A percentile compares a stretch with the other conserved stretches of the same genome.
phyloP scores from a whole-genome alignment of 371 early-diverging fungal genomes.

The Mortierella sp. region DNA sequence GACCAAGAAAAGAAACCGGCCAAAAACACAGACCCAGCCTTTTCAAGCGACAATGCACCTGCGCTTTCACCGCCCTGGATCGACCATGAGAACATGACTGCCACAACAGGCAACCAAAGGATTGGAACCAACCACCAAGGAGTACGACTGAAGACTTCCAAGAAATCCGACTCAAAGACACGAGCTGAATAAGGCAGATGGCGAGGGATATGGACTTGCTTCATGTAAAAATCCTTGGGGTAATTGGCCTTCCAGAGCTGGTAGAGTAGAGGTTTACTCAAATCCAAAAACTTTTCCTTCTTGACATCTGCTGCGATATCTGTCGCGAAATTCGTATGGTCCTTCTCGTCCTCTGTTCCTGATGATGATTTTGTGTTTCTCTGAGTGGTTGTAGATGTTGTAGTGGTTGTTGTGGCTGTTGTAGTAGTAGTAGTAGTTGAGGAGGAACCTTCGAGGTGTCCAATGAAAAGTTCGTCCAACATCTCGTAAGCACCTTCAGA shows the following conservation, averaged over 20 bases:
- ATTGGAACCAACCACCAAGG: constrained; percentile 95
- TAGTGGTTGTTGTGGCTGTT: background rate
- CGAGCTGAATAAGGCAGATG: constrained; percentile 83
- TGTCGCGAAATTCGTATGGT: constrained; percentile 56
- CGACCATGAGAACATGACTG: constrained; percentile 37
- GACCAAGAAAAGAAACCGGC: constrained; percentile 88
- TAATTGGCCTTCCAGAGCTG: constrained; percentile 83
- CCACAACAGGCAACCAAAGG: constrained; percentile 85
- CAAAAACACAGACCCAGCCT: constrained; percentile 59
- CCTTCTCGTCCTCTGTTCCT: constrained; percentile 39
- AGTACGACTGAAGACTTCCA: constrained; percentile 88
- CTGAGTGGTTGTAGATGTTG: background rate
- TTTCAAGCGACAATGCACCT: constrained; percentile 37
- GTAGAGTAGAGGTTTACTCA: constrained; percentile 82
- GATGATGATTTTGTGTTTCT: background rate
- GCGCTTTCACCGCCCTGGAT: constrained; percentile 19
- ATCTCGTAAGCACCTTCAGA: constrained; percentile 88
- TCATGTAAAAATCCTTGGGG: constrained; percentile 85
- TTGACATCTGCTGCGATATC: constrained; percentile 62
- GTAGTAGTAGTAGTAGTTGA: constrained; percentile 5
- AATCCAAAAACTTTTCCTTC: constrained; percentile 84
- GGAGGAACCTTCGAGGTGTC: constrained; percentile 62
- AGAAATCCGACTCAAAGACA: constrained; percentile 79
- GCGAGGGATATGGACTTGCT: constrained; percentile 93
- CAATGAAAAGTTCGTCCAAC: constrained; percentile 85